These are phyloP conservation scores for Pleurotus eryngii DNA, from an alignment of 768 basidiomycete genomes.

Conservation along the genomic window DNA sequence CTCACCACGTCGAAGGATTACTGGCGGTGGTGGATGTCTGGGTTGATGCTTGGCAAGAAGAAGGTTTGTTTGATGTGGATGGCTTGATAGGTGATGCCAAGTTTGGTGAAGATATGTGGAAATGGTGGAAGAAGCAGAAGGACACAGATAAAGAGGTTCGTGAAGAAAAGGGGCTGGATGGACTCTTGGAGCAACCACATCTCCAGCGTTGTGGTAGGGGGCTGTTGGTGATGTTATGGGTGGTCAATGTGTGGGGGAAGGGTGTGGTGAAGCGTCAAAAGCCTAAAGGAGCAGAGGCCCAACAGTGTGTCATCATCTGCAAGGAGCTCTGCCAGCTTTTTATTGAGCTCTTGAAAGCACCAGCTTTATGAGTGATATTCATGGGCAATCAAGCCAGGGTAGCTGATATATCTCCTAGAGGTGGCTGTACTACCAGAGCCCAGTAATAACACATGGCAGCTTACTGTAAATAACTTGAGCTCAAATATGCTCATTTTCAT, in stretches of 20 bases:
- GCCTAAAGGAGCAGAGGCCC: not conserved
- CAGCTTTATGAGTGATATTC: not conserved
- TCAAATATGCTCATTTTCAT: too few relatives aligned
- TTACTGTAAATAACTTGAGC: too few relatives aligned
- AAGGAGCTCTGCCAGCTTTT: not conserved
- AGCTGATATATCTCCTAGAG: too few relatives aligned
- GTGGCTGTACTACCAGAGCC: too few relatives aligned
- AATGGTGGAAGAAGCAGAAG: not conserved
- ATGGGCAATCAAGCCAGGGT: too few relatives aligned
- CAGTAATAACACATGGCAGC: too few relatives aligned
- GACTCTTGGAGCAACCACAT: not conserved
- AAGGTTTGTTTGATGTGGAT: not conserved
- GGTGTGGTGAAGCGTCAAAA: not conserved
- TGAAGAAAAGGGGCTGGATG: not conserved
- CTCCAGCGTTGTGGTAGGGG: not conserved
- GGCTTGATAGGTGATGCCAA: not conserved
- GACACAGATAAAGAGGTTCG: not conserved
- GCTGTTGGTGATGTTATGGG: not conserved
- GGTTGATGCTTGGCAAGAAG: not conserved
- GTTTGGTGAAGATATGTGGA: not conserved
- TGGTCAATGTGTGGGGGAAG: not conserved
- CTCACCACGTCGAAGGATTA: not conserved
- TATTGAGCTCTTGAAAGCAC: not conserved
- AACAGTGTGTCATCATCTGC: not conserved
- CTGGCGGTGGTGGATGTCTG: not conserved